Evolutionary conservation across 1,139 yeast species (phyloP), one percentile per base, ranked within the genome.

Genomic region (Nakaseomyces kungkrabaensis): DNA sequence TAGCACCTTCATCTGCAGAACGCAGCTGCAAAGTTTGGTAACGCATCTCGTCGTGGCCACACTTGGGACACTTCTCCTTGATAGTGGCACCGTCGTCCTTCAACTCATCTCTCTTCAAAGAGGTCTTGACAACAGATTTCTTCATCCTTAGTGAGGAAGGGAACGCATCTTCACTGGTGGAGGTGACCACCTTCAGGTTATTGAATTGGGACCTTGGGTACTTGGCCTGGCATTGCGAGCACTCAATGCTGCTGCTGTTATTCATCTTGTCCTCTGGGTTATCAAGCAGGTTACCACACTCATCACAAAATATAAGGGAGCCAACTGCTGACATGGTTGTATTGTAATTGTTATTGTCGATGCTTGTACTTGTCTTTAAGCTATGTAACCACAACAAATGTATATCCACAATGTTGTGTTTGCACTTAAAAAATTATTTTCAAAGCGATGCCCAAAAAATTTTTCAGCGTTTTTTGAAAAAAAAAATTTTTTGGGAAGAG

Each of bases 1-100:
- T 85, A 32, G 94, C 94, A 75, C 98, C 99, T 76, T 92, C 99
- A 76, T 92, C 99, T 3, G 98, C 99, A 49, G 96, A 86, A 72
- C 99, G 81, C 60, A 92, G 77, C 70, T 92, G 99, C 61, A 92
- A 74, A 8, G 98, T 92, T 66, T 92, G 97, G 68, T 92, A 92
- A 66, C 84, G 92, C 98, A 94, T 94, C 70, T 92, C 97, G 63
- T 92, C 97, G 68, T 90, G 79, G 48, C 96, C 97, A 79, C 98
- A 92, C 69, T 89, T 82, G 25, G 97, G 97, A 75, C 99, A 92
- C 65, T 85, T 89, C 68, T 92, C 99, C 68, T 89, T 85, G 67
- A 92, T 92, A 25, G 94, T 85, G 38, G 97, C 97, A 56, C 97
- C 97, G 26, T 45, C 47, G 54, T 88, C 97, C 53, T 85, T 95